These are phyloP conservation scores for Exophiala bonariae DNA, from an alignment of 2,329 filamentous ascomycete species.

Conservation along the genomic window DNA sequence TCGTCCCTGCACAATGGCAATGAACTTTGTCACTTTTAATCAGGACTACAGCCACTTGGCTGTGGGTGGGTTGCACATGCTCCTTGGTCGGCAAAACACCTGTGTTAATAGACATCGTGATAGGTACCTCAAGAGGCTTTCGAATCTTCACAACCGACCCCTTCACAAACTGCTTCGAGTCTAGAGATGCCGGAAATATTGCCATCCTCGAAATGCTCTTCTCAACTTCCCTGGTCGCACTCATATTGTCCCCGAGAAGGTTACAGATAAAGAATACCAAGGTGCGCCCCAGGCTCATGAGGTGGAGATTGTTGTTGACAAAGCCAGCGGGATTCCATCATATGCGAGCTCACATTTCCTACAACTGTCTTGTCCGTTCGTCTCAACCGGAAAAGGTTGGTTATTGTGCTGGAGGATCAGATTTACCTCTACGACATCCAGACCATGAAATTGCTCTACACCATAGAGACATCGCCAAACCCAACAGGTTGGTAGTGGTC, in stretches of 20 bases:
- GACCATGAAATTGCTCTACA: slow-evolving; percentile 94
- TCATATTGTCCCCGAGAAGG: slow-evolving; percentile 87
- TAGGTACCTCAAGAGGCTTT: slow-evolving; percentile 90
- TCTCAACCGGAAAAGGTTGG: slow-evolving; percentile 88
- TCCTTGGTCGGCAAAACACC: background rate
- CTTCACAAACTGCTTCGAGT: slow-evolving; percentile 92
- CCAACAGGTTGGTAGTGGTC: slow-evolving; percentile 59
- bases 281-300: slow-evolving; percentile 49
- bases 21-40: slow-evolving; percentile 99
- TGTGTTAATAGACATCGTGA: slow-evolving; percentile 21
- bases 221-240: slow-evolving; percentile 91
- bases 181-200: slow-evolving; percentile 83
- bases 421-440: slow-evolving; percentile 99
- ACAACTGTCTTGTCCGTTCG: slow-evolving; percentile 94
- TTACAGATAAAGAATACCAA: slow-evolving; percentile 98
- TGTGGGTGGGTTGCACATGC: slow-evolving; percentile 65
- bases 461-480: slow-evolving; percentile 91
- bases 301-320: slow-evolving; percentile 17
- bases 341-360: slow-evolving; percentile 97
- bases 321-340: slow-evolving; percentile 71
- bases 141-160: slow-evolving; percentile 96
- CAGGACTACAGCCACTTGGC: slow-evolving; percentile 97
- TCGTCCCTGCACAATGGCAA: slow-evolving; percentile 58
- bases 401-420: slow-evolving; percentile 90
- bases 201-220: slow-evolving; percentile 98